A percentile compares a stretch with the other conserved stretches of the same genome.
phyloP scores from a whole-genome alignment of 345 rosid species.

The Hevea brasiliensis region DNA sequence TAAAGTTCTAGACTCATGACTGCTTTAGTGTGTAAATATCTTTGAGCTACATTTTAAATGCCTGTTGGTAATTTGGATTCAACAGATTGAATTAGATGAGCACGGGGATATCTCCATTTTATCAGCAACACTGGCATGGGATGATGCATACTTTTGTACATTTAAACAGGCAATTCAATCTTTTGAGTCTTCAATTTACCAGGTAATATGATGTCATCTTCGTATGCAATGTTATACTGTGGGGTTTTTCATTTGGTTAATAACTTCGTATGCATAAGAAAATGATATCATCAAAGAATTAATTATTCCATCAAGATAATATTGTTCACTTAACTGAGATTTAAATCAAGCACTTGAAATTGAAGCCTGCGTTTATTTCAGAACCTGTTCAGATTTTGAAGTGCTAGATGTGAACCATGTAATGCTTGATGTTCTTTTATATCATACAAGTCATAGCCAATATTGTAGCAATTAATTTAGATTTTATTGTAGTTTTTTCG shows the following conservation, averaged over 20 bases:
- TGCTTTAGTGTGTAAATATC: slow-evolving; percentile 7
- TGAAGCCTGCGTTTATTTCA: slow-evolving; percentile 6
- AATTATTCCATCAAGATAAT: not conserved
- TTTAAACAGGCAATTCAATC: slow-evolving; percentile 65
- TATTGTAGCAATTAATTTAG: not conserved
- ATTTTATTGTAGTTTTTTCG: not conserved
- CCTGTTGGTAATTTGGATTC: slow-evolving; percentile 15
- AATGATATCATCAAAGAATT: not conserved
- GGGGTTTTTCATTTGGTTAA: not conserved
- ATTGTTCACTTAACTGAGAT: not conserved
- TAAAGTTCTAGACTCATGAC: not conserved
- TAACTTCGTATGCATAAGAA: not conserved
- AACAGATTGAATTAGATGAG: slow-evolving; percentile 88
- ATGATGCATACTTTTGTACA: slow-evolving; percentile 44
- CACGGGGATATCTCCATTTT: slow-evolving; percentile 54
- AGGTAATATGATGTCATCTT: slow-evolving; percentile 46
- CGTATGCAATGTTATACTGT: not conserved
- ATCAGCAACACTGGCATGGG: slow-evolving; percentile 76
- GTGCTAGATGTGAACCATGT: not conserved
- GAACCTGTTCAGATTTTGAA: not conserved
- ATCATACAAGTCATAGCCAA: not conserved
- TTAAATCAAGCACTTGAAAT: not conserved
- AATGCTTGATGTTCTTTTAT: not conserved
- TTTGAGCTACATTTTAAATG: not conserved
- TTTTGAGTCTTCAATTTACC: slow-evolving; percentile 50